phyloP scores from a whole-genome alignment of 805 yeast species.

The Saccharomycopsis selenospora region DNA sequence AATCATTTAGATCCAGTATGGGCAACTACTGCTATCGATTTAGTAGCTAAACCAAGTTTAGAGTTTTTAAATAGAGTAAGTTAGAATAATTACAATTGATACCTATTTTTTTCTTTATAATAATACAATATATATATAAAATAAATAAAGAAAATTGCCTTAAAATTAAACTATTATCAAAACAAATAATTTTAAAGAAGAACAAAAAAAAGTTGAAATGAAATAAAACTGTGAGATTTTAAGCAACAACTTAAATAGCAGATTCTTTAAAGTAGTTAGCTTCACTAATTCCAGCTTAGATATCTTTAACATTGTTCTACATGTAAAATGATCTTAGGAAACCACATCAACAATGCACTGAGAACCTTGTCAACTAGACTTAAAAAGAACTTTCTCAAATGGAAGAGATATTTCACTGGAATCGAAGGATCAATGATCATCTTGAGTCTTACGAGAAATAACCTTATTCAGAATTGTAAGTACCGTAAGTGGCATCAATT shows the following conservation, averaged over 20 bases:
- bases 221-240: too few relatives aligned
- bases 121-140: too few relatives aligned
- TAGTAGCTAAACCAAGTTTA: constrained; percentile 48
- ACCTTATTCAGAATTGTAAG: constrained; percentile 27
- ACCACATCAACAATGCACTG: too few relatives aligned
- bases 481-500: constrained; percentile 17
- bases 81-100: not conserved
- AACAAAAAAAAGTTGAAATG: too few relatives aligned
- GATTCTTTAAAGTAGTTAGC: not conserved
- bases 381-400: too few relatives aligned
- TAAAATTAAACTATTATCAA: too few relatives aligned
- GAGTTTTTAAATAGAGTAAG: constrained; percentile 26
- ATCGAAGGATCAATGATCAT: constrained; percentile 10
- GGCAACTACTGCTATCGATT: constrained; percentile 71
- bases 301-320: not conserved
- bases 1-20: constrained; percentile 89
- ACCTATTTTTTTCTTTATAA: too few relatives aligned
- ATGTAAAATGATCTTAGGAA: not conserved
- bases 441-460: constrained; percentile 11
- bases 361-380: too few relatives aligned
- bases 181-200: too few relatives aligned
- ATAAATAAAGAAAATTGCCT: too few relatives aligned
- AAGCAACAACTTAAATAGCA: not conserved
- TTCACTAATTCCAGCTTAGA: not conserved
- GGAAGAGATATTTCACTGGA: too few relatives aligned